Base-by-base conservation (phyloP, 108 stramenopile species). In the Nitzschia sp. region DNA sequence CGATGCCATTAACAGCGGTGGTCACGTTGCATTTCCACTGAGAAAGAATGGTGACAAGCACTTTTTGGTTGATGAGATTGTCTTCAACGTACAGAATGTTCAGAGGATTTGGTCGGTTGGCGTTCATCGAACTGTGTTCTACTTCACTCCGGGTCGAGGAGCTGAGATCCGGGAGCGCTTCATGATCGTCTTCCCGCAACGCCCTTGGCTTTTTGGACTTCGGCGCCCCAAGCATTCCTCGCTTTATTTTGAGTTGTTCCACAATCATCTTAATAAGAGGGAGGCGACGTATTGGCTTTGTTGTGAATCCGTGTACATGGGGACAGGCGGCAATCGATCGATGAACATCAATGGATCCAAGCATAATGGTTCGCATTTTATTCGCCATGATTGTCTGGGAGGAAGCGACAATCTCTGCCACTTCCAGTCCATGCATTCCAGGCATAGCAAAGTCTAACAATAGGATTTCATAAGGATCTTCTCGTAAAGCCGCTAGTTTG, bases 361-460 rank as follows among this genome's bases (percentile, higher is more conserved):
- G 23, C 60, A 62, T 62, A 9, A 62, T 62, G 19, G 42, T 21
- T 6, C 60, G 34, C 60, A 62, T 15, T 17, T 62, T 36, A 36
- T 27, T 62, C 3, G 5, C 36, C 29, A 31, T 31, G 30, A 62
- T 62, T 17, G 36, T 42, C 3, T 8, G 36, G 19, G 35, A 38
- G 3, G 34, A 42, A 28, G 60, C 33, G 19, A 62, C 30, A 45
- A 62, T 31, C 42, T 59, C 29, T 72, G 79, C 76, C 1, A 79
- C 87, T 47, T 82, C 82, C 61, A 79, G 29, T 18, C 87, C 87
- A 51, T 85, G 79, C 82, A 89, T 78, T 0, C 73, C 68, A 24
- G 88, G 88, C 88, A 89, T 89, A 25, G 83, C 79, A 21, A 78
- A 42, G 54, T 89, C 88, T 84, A 89, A 81, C 53, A 85, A 69